phyloP scores from a whole-genome alignment of 2,329 filamentous ascomycete genomes.

The Cladosporium oxysporum region DNA sequence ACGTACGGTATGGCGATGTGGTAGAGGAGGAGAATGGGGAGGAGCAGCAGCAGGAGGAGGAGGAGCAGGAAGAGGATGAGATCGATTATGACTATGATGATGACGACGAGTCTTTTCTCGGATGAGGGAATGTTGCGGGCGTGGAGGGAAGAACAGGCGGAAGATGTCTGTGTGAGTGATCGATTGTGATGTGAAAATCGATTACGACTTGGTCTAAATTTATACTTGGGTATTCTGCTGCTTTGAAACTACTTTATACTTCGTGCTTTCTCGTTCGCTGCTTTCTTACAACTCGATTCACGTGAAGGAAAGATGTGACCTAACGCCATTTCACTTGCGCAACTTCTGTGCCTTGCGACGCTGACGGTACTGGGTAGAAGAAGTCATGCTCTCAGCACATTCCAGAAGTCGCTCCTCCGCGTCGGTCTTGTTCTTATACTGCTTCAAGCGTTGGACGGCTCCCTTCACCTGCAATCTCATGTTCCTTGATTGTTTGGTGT shows the following conservation, averaged over 20 bases:
- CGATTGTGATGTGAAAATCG: background rate
- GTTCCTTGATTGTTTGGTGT: background rate
- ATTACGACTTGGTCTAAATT: background rate
- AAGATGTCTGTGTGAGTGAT: background rate
- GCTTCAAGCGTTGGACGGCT: background rate
- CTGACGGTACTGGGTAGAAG: too few relatives aligned
- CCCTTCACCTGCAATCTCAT: background rate
- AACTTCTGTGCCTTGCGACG: background rate
- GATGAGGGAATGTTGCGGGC: background rate
- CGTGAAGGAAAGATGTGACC: background rate
- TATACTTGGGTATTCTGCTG: constrained; percentile 16
- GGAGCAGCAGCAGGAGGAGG: background rate
- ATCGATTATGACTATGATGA: background rate
- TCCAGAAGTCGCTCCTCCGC: background rate
- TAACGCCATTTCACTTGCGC: background rate
- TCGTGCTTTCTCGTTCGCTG: background rate
- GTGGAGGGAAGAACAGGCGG: background rate
- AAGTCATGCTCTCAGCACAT: background rate
- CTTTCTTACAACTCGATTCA: background rate
- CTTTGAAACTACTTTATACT: background rate
- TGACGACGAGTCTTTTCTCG: background rate
- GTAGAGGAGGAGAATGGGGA: background rate
- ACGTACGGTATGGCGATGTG: background rate
- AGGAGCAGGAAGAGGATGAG: background rate
- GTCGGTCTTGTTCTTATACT: background rate